A percentile compares a stretch with the other conserved stretches of the same genome.
Evolutionary conservation across 2,329 filamentous ascomycete genomes (phyloP).

Genomic region (Botrytis squamosa): DNA sequence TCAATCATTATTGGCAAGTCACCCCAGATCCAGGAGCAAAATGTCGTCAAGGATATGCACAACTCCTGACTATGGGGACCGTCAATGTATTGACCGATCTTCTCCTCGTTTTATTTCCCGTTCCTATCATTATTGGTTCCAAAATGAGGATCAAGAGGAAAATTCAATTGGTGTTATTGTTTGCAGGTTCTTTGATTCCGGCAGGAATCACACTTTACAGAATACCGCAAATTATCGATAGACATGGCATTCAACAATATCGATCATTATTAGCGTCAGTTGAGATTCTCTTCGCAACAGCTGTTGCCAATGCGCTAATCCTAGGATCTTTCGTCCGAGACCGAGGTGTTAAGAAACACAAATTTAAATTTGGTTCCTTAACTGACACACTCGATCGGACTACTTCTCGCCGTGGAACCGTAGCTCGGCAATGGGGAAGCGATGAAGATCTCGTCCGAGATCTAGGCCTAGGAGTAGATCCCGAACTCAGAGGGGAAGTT

Average conservation of each 20-base stretch:
- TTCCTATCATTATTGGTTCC: constrained; percentile 81
- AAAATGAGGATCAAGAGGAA: constrained; percentile 76
- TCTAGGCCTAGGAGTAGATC: constrained; percentile 67
- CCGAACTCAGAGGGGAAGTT: constrained; percentile 47
- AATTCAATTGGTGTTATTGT: constrained; percentile 73
- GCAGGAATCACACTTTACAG: constrained; percentile 79
- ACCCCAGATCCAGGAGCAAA: constrained; percentile 79
- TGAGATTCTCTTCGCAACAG: constrained; percentile 85
- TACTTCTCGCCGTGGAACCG: constrained; percentile 46
- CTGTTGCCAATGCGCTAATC: constrained; percentile 83
- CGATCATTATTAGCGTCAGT: constrained; percentile 86
- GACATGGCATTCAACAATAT: constrained; percentile 75
- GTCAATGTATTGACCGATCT: constrained; percentile 88
- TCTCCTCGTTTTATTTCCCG: constrained; percentile 81
- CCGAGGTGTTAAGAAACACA: constrained; percentile 83
- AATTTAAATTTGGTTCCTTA: constrained; percentile 65
- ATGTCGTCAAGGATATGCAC: constrained; percentile 83
- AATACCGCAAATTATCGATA: constrained; percentile 71
- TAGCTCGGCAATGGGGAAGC: constrained; percentile 72
- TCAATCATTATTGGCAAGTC: constrained; percentile 75
- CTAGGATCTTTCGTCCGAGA: constrained; percentile 92
- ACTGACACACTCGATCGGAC: constrained; percentile 61
- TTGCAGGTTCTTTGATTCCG: constrained; percentile 78
- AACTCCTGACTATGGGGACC: constrained; percentile 85
- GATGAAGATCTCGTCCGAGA: constrained; percentile 87